Percentiles rank a stretch among this genome's conserved stretches.
These are phyloP conservation scores for Jatropha multifida DNA, from an alignment of 441 rosid genomes.

Conservation along the genomic window DNA sequence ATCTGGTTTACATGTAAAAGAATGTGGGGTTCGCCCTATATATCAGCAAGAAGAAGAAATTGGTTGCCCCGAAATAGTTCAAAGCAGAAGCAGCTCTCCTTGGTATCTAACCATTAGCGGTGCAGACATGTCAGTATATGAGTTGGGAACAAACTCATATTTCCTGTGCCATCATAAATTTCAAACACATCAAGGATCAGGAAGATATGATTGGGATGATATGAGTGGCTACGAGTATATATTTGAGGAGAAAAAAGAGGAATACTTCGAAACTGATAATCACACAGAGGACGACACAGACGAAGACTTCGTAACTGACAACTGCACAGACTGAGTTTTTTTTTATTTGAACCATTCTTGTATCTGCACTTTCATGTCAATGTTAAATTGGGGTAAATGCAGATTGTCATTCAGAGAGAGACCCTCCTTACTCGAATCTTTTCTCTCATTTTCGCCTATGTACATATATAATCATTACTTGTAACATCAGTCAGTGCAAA, in stretches of 20 bases:
- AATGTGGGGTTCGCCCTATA: conserved; percentile 15
- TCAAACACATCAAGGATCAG: conserved; percentile 20
- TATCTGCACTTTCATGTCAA: neutral
- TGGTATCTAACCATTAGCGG: conserved; percentile 8
- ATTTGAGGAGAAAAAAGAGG: neutral
- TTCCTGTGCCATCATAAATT: conserved; percentile 21
- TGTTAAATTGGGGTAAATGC: neutral
- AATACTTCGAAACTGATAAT: conserved; percentile 9
- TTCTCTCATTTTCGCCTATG: too few species aligned
- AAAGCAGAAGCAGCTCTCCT: neutral
- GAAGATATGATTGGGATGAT: conserved; percentile 22
- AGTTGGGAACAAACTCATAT: conserved; percentile 17
- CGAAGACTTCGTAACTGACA: neutral
- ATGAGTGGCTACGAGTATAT: conserved; percentile 18
- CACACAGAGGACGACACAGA: neutral
- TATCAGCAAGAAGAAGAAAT: neutral
- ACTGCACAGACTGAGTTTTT: too few species aligned
- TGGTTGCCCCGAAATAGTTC: neutral
- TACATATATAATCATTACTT: too few species aligned
- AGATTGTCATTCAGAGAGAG: too few species aligned
- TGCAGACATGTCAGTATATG: conserved; percentile 15
- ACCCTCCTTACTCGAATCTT: neutral
- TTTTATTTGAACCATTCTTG: neutral
- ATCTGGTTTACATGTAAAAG: conserved; percentile 14
- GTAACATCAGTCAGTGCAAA: too few species aligned